A percentile compares a stretch with the other conserved stretches of the same genome.
Evolutionary conservation across 2,329 filamentous ascomycete genomes (phyloP).

Genomic region (Neofusicoccum laricinum): DNA sequence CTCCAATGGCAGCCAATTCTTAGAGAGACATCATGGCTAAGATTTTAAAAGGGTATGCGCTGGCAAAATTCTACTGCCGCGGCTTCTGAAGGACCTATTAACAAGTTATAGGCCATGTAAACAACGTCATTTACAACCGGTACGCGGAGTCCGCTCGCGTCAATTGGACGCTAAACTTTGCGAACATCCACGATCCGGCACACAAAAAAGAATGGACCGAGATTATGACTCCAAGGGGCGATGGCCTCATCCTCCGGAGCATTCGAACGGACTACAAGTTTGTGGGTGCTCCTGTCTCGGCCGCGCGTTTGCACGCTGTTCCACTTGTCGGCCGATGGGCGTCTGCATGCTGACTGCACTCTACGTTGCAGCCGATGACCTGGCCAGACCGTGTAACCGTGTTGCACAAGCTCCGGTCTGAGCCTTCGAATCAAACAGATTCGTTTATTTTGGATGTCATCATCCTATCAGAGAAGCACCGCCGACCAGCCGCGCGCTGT

Average conservation of each 20-base stretch:
- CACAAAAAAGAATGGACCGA: slow-evolving; percentile 65
- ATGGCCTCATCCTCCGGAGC: slow-evolving; percentile 74
- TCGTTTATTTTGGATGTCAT: slow-evolving; percentile 60
- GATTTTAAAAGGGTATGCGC: slow-evolving; percentile 10
- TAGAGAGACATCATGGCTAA: not conserved
- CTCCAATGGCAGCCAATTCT: slow-evolving; percentile 5
- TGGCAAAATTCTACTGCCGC: not conserved
- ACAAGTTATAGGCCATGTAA: slow-evolving; percentile 65
- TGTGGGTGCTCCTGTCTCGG: slow-evolving; percentile 51
- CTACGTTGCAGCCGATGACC: slow-evolving; percentile 59
- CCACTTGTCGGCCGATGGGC: not conserved
- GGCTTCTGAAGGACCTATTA: slow-evolving; percentile 10
- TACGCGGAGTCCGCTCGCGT: slow-evolving; percentile 80
- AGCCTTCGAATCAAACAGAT: slow-evolving; percentile 49
- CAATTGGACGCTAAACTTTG: slow-evolving; percentile 74
- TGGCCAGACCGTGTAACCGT: slow-evolving; percentile 81
- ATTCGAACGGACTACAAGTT: slow-evolving; percentile 87
- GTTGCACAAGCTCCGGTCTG: slow-evolving; percentile 68
- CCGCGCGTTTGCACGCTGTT: slow-evolving; percentile 16
- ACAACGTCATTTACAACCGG: slow-evolving; percentile 79
- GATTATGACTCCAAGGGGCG: slow-evolving; percentile 62
- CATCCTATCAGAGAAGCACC: slow-evolving; percentile 72
- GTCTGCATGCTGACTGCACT: slow-evolving; percentile 4
- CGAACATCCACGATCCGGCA: slow-evolving; percentile 57
- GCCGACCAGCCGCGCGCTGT: slow-evolving; percentile 69